Conservation (phyloP, 306 rosid genomes). For the Cicer cuneatum region DNA sequence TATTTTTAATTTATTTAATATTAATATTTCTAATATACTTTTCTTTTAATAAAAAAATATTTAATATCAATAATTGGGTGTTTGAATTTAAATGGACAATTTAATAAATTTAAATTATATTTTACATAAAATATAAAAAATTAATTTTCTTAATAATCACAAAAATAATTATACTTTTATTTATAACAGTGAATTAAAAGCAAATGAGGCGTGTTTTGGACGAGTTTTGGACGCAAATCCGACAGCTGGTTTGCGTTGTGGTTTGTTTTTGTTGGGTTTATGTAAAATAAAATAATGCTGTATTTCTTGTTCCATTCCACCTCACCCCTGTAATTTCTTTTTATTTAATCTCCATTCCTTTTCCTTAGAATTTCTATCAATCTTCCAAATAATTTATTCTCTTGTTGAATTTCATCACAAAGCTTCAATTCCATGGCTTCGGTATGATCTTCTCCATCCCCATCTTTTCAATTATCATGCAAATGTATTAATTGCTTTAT, state of each 20-base stretch:
- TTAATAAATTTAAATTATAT: too few relatives aligned
- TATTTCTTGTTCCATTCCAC: slow-evolving; percentile 19
- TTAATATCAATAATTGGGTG: too few relatives aligned
- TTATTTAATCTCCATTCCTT: background rate
- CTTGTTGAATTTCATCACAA: slow-evolving; percentile 21
- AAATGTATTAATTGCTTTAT: background rate
- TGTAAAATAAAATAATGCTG: slow-evolving; percentile 13
- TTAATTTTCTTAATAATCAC: background rate
- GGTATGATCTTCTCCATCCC: slow-evolving; percentile 36
- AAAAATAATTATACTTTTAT: background rate
- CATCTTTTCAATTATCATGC: slow-evolving; percentile 25
- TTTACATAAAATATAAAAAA: too few relatives aligned
- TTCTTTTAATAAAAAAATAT: too few relatives aligned
- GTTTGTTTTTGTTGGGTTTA: slow-evolving; percentile 1
- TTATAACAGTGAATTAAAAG: background rate
- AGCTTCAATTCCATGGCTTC: slow-evolving; percentile 48
- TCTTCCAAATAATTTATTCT: slow-evolving; percentile 4
- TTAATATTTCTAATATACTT: too few relatives aligned
- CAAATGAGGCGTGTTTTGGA: slow-evolving; percentile 41
- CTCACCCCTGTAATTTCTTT: background rate
- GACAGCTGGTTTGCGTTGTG: slow-evolving; percentile 32
- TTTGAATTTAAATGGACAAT: too few relatives aligned
- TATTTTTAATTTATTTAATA: too few relatives aligned
- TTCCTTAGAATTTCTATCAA: background rate
- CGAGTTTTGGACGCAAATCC: slow-evolving; percentile 35